Evolutionary conservation across 2,329 filamentous ascomycete species (phyloP), one percentile per base, ranked within the genome.

Genomic region (Nannizziopsis barbatae): DNA sequence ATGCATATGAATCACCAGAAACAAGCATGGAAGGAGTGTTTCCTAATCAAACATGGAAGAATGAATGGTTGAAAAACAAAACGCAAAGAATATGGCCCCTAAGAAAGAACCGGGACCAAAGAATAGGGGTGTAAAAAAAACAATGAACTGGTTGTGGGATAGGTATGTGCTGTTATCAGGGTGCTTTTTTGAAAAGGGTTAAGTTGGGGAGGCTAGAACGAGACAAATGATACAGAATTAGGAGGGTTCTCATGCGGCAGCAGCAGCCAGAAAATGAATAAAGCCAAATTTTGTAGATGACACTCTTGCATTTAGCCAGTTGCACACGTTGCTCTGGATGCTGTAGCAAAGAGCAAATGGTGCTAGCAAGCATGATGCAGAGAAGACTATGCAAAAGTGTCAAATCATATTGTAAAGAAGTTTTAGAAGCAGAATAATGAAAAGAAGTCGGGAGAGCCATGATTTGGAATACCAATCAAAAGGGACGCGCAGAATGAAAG

Each of bases 251-350:
- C 35, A 46, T 40, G 36, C 44, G 39, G n/a, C 18, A 31, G 36
- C 44, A 39, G n/a, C 18, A 39, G 39, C 35, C 44, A 18, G 31
- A 15, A 40, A 33, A 39, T 46, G 35, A 46, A 39, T 40, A 39
- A 14, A 40, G 18, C 35, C 35, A 30, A 46, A 38, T 17, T 14
- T 46, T 30, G 5, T 35, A 36, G 33, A 35, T 5, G 31, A 36
- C 14, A 12, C 15, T 45, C 42, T 27, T 37, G 33, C 32, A 5
- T 37, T 3, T 7, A 12, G 17, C 10, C 20, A 14, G 15, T 27
- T 11, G 22, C 8, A 12, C 11, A 45, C 7, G 11, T 27, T 3
- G 32, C 8, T 18, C 42, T 18, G 10, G 12, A 2, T 18, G 8
- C 22, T 17, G 17, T n/a, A 20, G 30, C 15, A 3, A 6, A 17